Percentiles rank a stretch among this genome's conserved stretches.
Evolutionary conservation across 2,329 filamentous ascomycete genomes (phyloP).

Genomic region (Penicillium oxalicum): DNA sequence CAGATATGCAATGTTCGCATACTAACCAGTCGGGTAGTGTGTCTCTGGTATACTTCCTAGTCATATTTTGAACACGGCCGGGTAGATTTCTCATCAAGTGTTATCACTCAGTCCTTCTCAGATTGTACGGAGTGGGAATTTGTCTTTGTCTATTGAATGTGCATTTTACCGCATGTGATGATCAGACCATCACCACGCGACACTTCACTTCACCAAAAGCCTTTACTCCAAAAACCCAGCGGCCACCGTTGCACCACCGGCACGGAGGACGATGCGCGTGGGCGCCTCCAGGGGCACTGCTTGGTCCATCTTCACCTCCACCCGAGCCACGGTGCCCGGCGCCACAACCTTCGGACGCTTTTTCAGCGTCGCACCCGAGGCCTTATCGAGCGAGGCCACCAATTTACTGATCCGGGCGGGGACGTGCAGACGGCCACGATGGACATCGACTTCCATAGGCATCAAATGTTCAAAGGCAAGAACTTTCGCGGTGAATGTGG

Average conservation of each 20-base stretch:
- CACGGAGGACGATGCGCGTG: slow-evolving; percentile 72
- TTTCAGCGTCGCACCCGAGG: slow-evolving; percentile 66
- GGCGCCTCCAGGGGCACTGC: slow-evolving; percentile 75
- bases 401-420: slow-evolving; percentile 68
- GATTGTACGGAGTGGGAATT: too few species aligned
- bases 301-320: slow-evolving; percentile 66
- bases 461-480: slow-evolving; percentile 85
- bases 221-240: slow-evolving; percentile 69
- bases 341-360: slow-evolving; percentile 81
- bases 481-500: slow-evolving; percentile 73
- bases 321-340: slow-evolving; percentile 68
- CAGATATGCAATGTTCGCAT: too few species aligned
- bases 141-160: too few species aligned
- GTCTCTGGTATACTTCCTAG: too few species aligned
- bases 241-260: slow-evolving; percentile 76
- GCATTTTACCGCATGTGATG: too few species aligned
- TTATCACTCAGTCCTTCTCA: too few species aligned
- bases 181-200: too few species aligned
- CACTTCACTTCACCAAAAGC: too few species aligned
- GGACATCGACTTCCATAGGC: slow-evolving; percentile 84
- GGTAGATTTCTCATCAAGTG: too few species aligned
- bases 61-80: too few species aligned
- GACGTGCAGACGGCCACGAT: slow-evolving; percentile 74
- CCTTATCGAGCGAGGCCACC: slow-evolving; percentile 70
- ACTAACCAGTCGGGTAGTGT: too few species aligned